Evolutionary conservation across 176 grass and related monocot species (phyloP), one percentile per base, ranked within the genome.

Genomic region (Aegilops bicornis): DNA sequence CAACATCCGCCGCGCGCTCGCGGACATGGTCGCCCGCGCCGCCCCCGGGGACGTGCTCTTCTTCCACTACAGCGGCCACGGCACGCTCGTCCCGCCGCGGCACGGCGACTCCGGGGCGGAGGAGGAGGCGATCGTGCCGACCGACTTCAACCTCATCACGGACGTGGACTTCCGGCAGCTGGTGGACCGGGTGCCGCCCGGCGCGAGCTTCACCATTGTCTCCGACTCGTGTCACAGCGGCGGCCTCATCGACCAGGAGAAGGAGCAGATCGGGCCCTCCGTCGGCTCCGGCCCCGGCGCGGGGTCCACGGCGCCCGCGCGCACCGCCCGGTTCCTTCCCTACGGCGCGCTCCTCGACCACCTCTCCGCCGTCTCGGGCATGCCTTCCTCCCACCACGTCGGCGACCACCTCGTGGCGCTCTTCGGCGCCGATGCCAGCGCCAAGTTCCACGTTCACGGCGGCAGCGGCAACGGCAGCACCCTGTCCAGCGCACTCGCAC

Each of bases 211-310:
- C 74, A 97, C 95, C 62, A 93, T 97, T 31, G 84, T 95, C 25
- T 98, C 93, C 1, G 90, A 92, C 73, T 98, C 95, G 50, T 95
- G 95, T 86, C 91, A 98, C 89, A 98, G 95, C 84, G 93, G 93
- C 29, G 95, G 95, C 12, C 95, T 98, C 82, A 95, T 98, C 69
- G 95, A 95, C 87, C 77, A 84, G 17, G 95, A 98, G 77, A 98
- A 95, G 83, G 95, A 98, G 76, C 95, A 98, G 78, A 95, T 98
- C 65, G 95, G 95, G 33, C 93, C 95, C 16, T 72, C 68, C 52
- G 64, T 76, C 8, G 20, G 67, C 76, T 5, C 9, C 19, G 81
- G 22, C 66, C 5, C 24, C 39, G 5, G 3, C 16, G 4, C 19
- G 1, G 23, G 10, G 4, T 36, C 14, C 1, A 9, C 48, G 6